A percentile compares a stretch with the other conserved stretches of the same genome.
These are phyloP conservation scores for Geoglossum cookeanum DNA, from an alignment of 2,329 filamentous ascomycete species.

Conservation along the genomic window DNA sequence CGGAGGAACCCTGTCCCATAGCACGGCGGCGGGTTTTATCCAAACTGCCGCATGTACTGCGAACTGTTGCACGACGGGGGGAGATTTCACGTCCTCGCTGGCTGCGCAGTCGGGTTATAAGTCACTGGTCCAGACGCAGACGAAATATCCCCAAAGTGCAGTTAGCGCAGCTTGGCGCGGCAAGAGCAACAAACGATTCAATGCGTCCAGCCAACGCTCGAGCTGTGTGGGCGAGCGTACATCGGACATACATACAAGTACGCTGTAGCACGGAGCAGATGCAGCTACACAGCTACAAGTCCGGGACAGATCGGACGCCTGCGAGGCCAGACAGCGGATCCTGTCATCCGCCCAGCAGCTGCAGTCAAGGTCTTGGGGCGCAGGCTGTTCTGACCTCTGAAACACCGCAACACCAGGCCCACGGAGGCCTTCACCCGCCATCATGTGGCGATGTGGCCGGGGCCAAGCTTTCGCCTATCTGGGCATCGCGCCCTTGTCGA, in stretches of 20 bases:
- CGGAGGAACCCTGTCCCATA: constrained; percentile 36
- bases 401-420: background rate
- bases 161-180: background rate
- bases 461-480: background rate
- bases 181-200: background rate
- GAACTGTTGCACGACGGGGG: background rate
- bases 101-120: background rate
- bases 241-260: too few relatives aligned
- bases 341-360: background rate
- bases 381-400: too few relatives aligned
- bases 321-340: background rate
- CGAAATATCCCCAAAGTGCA: background rate
- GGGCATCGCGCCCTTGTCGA: background rate
- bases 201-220: background rate
- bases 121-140: background rate
- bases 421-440: background rate
- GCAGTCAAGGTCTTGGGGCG: too few relatives aligned
- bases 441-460: background rate
- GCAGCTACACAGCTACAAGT: too few relatives aligned
- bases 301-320: background rate
- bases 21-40: background rate
- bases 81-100: background rate
- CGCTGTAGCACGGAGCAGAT: too few relatives aligned
- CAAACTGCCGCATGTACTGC: background rate
- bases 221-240: too few relatives aligned